These are phyloP conservation scores for Mucor velutinosus DNA, from an alignment of 371 early-diverging fungal species.

Conservation along the genomic window DNA sequence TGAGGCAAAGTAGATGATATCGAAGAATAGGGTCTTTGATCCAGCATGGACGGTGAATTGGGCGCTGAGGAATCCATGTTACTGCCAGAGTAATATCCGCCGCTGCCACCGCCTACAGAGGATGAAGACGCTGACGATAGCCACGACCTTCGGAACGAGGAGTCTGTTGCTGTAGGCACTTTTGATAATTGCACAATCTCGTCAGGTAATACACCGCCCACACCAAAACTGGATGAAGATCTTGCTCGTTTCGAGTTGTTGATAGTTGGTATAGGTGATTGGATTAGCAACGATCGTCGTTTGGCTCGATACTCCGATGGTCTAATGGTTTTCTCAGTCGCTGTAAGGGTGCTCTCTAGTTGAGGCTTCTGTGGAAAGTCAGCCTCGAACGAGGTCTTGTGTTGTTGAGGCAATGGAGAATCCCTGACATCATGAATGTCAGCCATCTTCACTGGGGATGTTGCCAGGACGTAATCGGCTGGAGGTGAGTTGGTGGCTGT, in stretches of 20 bases:
- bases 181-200: slow-evolving; percentile 6
- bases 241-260: slow-evolving; percentile 9
- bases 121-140: slow-evolving; percentile 21
- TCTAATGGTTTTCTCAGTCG: slow-evolving; percentile 30
- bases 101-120: slow-evolving; percentile 3
- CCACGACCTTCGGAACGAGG: slow-evolving; percentile 22
- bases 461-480: neutral
- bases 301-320: slow-evolving; percentile 54
- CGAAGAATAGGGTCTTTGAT: slow-evolving; percentile 1
- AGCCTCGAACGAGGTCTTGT: neutral
- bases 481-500: neutral
- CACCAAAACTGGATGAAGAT: slow-evolving; percentile 14
- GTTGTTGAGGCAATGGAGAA: neutral
- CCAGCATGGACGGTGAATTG: slow-evolving; percentile 14
- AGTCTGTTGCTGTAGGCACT: neutral
- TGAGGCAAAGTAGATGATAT: slow-evolving; percentile 8
- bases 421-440: neutral
- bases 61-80: slow-evolving; percentile 18
- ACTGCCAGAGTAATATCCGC: slow-evolving; percentile 15
- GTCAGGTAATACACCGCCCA: slow-evolving; percentile 30
- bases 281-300: slow-evolving; percentile 43
- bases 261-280: slow-evolving; percentile 22
- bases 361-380: neutral
- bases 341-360: neutral
- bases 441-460: neutral